Percentiles rank a stretch among this genome's conserved stretches.
These are phyloP conservation scores for Zanthoxylum bungeanum DNA, from an alignment of 345 rosid species.

Conservation along the genomic window DNA sequence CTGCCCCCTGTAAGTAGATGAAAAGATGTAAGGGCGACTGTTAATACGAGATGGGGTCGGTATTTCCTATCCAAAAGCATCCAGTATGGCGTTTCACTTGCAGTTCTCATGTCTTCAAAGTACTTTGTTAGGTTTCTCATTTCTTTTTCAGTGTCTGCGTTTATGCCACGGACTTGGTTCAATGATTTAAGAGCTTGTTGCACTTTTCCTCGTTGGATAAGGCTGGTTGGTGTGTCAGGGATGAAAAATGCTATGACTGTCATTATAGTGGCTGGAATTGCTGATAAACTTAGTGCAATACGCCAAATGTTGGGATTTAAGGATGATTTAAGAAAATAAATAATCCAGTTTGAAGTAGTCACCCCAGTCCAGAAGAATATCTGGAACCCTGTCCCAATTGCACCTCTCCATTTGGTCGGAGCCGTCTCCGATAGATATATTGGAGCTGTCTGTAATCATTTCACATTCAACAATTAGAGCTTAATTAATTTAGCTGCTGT, in stretches of 20 bases:
- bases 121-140: background rate
- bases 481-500: too few relatives aligned
- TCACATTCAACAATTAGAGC: too few relatives aligned
- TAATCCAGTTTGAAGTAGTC: slow-evolving; percentile 17
- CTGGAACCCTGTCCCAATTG: slow-evolving; percentile 30
- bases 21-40: background rate
- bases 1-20: background rate
- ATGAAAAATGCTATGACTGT: background rate
- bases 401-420: slow-evolving; percentile 38
- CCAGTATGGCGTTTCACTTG: background rate
- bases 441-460: slow-evolving; percentile 29
- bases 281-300: slow-evolving; percentile 19
- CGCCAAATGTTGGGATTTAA: slow-evolving; percentile 21
- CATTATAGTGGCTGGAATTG: background rate
- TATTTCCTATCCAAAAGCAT: background rate
- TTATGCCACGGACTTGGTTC: background rate
- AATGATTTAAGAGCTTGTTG: background rate
- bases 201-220: slow-evolving; percentile 3
- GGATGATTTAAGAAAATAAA: background rate
- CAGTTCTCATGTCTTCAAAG: background rate
- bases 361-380: slow-evolving; percentile 28
- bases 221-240: background rate
- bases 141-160: background rate
- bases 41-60: background rate
- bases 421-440: slow-evolving; percentile 40